These are phyloP conservation scores for Annulohypoxylon bovei DNA, from an alignment of 495 filamentous ascomycete genomes.

Conservation along the genomic window DNA sequence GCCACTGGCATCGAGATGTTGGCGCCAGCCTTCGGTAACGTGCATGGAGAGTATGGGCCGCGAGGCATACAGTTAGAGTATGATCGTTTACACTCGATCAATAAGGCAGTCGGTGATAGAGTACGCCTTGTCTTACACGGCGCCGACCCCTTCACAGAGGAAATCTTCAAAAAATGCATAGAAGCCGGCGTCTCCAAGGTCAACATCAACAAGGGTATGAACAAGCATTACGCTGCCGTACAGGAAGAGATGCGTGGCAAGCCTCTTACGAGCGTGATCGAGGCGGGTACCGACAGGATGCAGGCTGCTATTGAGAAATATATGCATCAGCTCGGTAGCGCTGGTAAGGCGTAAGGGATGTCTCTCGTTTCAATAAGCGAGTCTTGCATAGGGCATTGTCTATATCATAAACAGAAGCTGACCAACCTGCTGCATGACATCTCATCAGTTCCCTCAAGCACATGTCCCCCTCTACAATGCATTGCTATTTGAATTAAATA, in stretches of 20 bases:
- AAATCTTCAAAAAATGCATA: conserved; percentile 75
- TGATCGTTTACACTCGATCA: conserved; percentile 71
- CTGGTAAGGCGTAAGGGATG: conserved; percentile 64
- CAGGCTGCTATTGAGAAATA: conserved; percentile 78
- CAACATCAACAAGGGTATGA: conserved; percentile 87
- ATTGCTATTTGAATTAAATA: not conserved
- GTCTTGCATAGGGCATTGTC: not conserved
- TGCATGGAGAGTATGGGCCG: conserved; percentile 84
- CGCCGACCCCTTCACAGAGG: conserved; percentile 76
- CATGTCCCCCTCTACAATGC: not conserved
- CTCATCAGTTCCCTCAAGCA: not conserved
- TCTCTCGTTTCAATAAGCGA: conserved; percentile 4
- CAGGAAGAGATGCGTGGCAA: conserved; percentile 74
- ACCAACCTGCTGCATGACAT: not conserved
- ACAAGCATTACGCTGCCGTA: conserved; percentile 72
- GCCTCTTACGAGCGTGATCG: conserved; percentile 75
- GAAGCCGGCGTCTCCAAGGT: conserved; percentile 76
- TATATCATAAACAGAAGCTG: not conserved
- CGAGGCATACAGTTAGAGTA: conserved; percentile 79
- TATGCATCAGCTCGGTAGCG: conserved; percentile 76
- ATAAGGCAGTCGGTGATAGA: conserved; percentile 66
- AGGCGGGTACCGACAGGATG: conserved; percentile 76
- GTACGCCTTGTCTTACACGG: conserved; percentile 81
- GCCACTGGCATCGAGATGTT: conserved; percentile 84
- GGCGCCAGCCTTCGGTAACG: conserved; percentile 86